These are phyloP conservation scores for Rhododendron henanense DNA, from an alignment of 148 eudicot genomes.

Conservation along the genomic window DNA sequence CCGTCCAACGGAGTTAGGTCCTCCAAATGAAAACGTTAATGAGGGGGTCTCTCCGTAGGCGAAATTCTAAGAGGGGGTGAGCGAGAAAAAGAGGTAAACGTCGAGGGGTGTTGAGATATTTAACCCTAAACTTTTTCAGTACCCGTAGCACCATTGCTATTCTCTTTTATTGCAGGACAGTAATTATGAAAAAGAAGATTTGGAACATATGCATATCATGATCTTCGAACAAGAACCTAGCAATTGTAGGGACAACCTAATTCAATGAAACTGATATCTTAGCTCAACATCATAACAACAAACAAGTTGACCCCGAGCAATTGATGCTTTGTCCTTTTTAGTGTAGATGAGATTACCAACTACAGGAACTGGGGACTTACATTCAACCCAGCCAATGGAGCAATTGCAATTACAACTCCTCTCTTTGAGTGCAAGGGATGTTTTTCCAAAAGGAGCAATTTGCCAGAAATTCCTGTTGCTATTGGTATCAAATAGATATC, in stretches of 20 bases:
- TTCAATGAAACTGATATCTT: not conserved
- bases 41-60: too few species aligned
- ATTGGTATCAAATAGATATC: conserved; percentile 50
- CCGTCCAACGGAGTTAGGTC: too few species aligned
- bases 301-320: not conserved
- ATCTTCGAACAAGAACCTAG: not conserved
- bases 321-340: not conserved
- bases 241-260: not conserved
- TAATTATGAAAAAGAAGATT: not conserved
- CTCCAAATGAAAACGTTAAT: too few species aligned
- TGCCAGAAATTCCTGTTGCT: conserved; percentile 38
- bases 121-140: not conserved
- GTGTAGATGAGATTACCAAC: not conserved
- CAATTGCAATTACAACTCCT: conserved; percentile 44
- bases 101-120: too few species aligned
- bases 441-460: conserved; percentile 50
- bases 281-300: not conserved
- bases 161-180: not conserved
- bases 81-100: too few species aligned
- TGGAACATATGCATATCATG: not conserved
- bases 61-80: too few species aligned
- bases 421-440: conserved; percentile 46
- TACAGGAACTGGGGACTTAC: conserved; percentile 35
- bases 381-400: conserved; percentile 51
- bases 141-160: not conserved